Evolutionary conservation across 2,329 filamentous ascomycete genomes (phyloP), one percentile per base, ranked within the genome.

Genomic region (Aspergillus thermomutatus): DNA sequence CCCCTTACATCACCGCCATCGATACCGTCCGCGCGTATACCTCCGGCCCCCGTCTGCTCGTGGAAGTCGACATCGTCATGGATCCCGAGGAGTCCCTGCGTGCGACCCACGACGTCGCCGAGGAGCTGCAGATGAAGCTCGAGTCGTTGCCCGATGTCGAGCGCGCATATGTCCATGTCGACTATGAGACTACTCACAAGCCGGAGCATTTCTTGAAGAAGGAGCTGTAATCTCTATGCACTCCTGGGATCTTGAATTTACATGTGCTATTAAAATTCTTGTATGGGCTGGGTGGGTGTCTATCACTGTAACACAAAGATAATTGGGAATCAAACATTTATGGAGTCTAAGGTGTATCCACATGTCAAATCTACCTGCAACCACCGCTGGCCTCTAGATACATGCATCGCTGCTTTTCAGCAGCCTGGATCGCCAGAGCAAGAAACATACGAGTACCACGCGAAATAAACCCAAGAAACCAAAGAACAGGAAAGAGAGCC

Each of bases 31-130:
- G 94, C 52, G 91, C 92, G 0, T 97, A 96, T 76, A 92, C 97
- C 75, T 91, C 87, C 6, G 93, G 93, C 0, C 85, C 92, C 0
- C 84, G 93, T 21, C 84, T 97, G 48, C 92, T 97, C 63, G 92
- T 95, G 64, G 94, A 99, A 79, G 91, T 97, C 40, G 94, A 99
- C 71, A 87, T 97, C 54, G 93, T 97, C 67, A 96, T 97, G 91
- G 86, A 92, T 64, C 85, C 87, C 0, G 79, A 85, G 1, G 83
- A 87, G 54, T 85, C 86, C 1, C 82, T 99, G 17, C 82, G 84
- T 60, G 87, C 87, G 52, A 94, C 92, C 0, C 94, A 99, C 73
- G 94, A 99, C 69, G 85, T 97, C 11, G 93, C 94, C 0, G 94
- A 99, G 76, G 92, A 89, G 66, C 80, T 99, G 66, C 94, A 99